phyloP scores from a whole-genome alignment of 306 rosid species.

The Lotus japonicus region DNA sequence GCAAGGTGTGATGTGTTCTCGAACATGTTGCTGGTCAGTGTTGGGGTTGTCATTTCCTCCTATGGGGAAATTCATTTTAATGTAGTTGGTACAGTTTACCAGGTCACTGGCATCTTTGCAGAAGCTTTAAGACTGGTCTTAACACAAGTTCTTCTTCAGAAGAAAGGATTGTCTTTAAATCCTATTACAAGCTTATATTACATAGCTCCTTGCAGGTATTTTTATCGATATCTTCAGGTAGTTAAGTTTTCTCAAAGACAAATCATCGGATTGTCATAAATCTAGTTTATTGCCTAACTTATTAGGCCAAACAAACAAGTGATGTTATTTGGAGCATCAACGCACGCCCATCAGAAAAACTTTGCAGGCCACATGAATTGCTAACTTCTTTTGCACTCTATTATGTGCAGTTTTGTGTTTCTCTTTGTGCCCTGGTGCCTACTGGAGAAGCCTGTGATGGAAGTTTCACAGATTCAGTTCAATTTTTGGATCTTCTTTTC shows the following conservation, averaged over 20 bases:
- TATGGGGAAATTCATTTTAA: constrained; percentile 91
- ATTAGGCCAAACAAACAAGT: too few relatives aligned
- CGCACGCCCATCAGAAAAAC: too few relatives aligned
- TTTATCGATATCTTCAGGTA: neutral
- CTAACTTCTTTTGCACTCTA: too few relatives aligned
- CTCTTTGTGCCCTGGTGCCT: too few relatives aligned
- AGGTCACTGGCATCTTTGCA: constrained; percentile 80
- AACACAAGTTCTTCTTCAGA: constrained; percentile 87
- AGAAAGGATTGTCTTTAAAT: constrained; percentile 78
- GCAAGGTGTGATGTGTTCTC: constrained; percentile 82
- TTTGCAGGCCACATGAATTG: too few relatives aligned
- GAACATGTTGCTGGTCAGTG: constrained; percentile 91
- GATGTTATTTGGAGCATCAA: too few relatives aligned
- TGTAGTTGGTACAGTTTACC: constrained; percentile 77
- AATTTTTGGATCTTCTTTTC: neutral
- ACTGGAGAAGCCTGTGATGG: neutral
- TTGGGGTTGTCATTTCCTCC: constrained; percentile 86
- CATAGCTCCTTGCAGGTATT: constrained; percentile 91
- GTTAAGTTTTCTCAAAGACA: neutral
- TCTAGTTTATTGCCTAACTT: too few relatives aligned
- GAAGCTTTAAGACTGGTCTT: constrained; percentile 87
- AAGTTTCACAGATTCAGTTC: neutral
- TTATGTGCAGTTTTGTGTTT: too few relatives aligned
- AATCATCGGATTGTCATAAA: neutral
- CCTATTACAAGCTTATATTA: constrained; percentile 81